Evolutionary conservation across 1,139 yeast species (phyloP), one percentile per base, ranked within the genome.

Genomic region (Torulaspora pretoriensis): DNA sequence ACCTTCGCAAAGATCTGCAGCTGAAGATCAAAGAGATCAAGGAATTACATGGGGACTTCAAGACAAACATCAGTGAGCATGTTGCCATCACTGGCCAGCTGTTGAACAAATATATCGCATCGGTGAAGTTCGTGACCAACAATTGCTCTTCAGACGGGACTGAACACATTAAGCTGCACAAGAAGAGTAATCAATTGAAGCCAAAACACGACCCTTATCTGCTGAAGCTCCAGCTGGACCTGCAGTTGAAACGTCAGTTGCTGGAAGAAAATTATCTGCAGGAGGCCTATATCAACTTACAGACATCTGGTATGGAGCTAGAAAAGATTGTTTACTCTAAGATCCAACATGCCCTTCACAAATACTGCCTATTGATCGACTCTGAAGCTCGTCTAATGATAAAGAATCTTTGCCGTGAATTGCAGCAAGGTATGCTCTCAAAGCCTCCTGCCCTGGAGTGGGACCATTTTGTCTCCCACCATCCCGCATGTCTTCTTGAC

Each of bases 221-320:
- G 48, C 71, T 81, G 31, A 80, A 81, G 60, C 64, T 81, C 31
- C 80, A 74, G 60, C 67, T 84, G 49, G 90, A 83, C 57, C 65
- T 81, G 47, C 92, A 83, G 63, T 68, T 84, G 60, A 81, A 80
- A 56, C 74, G 75, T 53, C 92, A 84, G 61, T 59, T 84, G 37
- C 71, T 74, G 39, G 85, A 83, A 56, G 94, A 84, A 60, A 80
- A 78, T 52, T 81, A 80, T 58, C 67, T 84, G 43, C 80, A 81
- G 60, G 88, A 83, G 52, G 85, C 87, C 1, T 84, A 75, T 56
- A 72, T 77, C 48, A 84, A 83, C 60, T 68, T 84, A 50, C 92
- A 84, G 64, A 73, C 71, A 34, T 78, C 87, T n/a, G 84, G 87
- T 22, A 75, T 83, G 48, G 82, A 81, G 59, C 68, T 84, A 51